Evolutionary conservation across 23 red algal species (phyloP).

Genomic region (Agarophyton chilense): DNA sequence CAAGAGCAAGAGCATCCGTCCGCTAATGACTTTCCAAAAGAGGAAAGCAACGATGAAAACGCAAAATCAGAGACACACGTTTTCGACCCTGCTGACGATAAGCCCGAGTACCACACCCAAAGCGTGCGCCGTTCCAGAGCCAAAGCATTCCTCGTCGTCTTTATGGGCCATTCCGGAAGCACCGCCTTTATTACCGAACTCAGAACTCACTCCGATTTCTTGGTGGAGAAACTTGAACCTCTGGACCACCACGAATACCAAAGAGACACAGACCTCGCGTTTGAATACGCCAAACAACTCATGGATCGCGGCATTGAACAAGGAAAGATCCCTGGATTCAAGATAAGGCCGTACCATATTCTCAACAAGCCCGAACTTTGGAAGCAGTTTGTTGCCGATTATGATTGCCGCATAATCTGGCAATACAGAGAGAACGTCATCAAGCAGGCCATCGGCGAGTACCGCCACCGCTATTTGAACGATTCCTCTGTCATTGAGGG

Average conservation of each 20-base stretch:
- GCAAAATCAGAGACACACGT: background rate
- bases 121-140: conserved; percentile 39
- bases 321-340: conserved; percentile 66
- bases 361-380: conserved; percentile 32
- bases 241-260: conserved; percentile 59
- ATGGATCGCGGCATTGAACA: conserved; percentile 47
- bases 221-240: conserved; percentile 57
- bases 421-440: conserved; percentile 67
- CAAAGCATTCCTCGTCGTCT: conserved; percentile 63
- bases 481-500: conserved; percentile 67
- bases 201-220: conserved; percentile 40
- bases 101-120: background rate
- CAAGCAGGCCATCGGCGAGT: conserved; percentile 75
- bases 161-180: conserved; percentile 79
- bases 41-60: background rate
- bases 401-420: conserved; percentile 74
- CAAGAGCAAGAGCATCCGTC: background rate
- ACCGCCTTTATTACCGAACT: conserved; percentile 71
- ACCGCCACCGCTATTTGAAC: conserved; percentile 62
- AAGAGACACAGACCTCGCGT: conserved; percentile 35
- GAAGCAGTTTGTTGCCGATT: conserved; percentile 31
- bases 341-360: conserved; percentile 69
- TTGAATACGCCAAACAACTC: conserved; percentile 24
- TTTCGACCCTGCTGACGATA: background rate
- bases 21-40: background rate